phyloP scores from a whole-genome alignment of 345 rosid genomes.

The Leavenworthia alabamica region DNA sequence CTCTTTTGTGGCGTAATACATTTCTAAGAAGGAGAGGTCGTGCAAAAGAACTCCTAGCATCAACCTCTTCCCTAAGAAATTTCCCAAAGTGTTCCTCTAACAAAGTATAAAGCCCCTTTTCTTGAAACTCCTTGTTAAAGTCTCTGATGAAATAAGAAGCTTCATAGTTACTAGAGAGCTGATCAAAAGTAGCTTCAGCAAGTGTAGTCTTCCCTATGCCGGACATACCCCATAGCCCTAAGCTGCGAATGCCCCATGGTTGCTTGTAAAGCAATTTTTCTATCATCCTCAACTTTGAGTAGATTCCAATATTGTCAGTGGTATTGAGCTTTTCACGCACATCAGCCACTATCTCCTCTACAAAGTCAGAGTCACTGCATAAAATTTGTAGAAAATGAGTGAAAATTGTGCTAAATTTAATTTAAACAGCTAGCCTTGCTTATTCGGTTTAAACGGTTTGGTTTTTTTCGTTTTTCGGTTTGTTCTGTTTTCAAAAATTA shows the following conservation, averaged over 20 bases:
- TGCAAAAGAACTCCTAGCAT: neutral
- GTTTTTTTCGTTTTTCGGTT: no score
- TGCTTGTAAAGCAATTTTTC: constrained; percentile 1
- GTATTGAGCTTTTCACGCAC: neutral
- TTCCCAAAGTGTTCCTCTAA: neutral
- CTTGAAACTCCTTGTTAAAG: neutral
- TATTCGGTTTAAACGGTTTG: no score
- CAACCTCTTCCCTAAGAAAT: neutral
- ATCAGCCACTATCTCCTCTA: neutral
- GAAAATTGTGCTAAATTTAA: no score
- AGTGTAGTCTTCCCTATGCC: constrained; percentile 5
- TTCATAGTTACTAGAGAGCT: neutral
- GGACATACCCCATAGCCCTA: constrained; percentile 8
- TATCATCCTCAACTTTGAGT: neutral
- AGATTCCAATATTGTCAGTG: neutral
- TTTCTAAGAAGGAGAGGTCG: neutral
- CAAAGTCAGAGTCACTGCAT: neutral
- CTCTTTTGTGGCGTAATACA: neutral
- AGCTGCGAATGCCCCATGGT: neutral
- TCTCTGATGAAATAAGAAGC: neutral
- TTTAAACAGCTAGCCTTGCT: no score
- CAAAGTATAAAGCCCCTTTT: neutral
- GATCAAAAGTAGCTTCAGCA: neutral
- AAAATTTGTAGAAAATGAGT: neutral
- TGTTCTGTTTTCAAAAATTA: no score